Percentiles rank a stretch among this genome's conserved stretches.
phyloP scores from a whole-genome alignment of 345 rosid genomes.

The Heritiera fomes region DNA sequence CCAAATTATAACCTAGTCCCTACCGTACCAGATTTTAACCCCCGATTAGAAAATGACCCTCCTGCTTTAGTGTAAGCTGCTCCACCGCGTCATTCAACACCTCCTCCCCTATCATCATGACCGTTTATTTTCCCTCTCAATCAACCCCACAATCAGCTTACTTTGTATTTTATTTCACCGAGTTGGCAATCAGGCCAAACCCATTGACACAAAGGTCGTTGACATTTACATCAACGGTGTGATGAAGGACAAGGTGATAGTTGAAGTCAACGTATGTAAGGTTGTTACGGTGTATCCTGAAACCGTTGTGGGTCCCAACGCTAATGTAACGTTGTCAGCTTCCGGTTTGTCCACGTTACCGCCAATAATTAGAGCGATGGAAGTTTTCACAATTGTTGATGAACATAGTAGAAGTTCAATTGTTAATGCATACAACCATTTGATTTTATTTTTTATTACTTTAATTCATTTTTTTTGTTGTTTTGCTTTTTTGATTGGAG shows the following conservation, averaged over 20 bases:
- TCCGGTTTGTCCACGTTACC: background rate
- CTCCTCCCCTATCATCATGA: slow-evolving; percentile 7
- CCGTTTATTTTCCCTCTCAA: slow-evolving; percentile 7
- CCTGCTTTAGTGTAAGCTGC: background rate
- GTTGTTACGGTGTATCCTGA: background rate
- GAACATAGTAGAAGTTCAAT: background rate
- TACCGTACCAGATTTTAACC: background rate
- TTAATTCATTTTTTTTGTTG: background rate
- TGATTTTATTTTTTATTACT: background rate
- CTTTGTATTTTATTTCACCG: slow-evolving; percentile 27
- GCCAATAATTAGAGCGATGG: background rate
- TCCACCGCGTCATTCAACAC: background rate
- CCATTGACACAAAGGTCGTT: slow-evolving; percentile 13
- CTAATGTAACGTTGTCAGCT: background rate
- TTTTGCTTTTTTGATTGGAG: background rate
- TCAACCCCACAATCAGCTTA: slow-evolving; percentile 15
- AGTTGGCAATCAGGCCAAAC: background rate
- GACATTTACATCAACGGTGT: slow-evolving; percentile 21
- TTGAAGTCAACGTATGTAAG: background rate
- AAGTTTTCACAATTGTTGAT: background rate
- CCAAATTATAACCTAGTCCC: background rate
- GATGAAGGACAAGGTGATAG: background rate
- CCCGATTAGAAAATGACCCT: background rate
- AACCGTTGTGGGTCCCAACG: background rate
- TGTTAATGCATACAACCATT: background rate